A percentile compares a stretch with the other conserved stretches of the same genome.
These are phyloP conservation scores for Abelmoschus esculentus DNA, from an alignment of 345 rosid species.

Conservation along the genomic window DNA sequence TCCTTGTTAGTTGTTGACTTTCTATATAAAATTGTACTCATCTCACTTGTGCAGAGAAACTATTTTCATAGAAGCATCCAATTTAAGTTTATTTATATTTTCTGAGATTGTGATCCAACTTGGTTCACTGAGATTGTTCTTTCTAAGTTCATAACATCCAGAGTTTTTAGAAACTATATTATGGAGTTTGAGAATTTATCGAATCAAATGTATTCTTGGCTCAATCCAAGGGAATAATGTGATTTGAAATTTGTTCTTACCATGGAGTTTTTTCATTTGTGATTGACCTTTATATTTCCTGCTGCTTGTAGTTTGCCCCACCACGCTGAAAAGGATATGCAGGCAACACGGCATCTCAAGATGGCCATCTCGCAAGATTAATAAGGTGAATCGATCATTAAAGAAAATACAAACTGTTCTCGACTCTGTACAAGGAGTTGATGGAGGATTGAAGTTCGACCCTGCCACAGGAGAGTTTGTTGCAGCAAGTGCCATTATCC, in stretches of 20 bases:
- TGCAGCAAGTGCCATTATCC: conserved; percentile 40
- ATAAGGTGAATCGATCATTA: conserved; percentile 77
- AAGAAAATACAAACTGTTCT: conserved; percentile 74
- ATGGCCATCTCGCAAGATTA: conserved; percentile 95
- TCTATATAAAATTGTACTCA: background rate
- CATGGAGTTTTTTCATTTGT: background rate
- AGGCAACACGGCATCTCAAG: conserved; percentile 87
- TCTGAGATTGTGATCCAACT: background rate
- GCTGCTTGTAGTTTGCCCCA: conserved; percentile 68
- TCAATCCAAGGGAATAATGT: background rate
- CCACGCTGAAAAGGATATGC: conserved; percentile 91
- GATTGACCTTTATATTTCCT: conserved; percentile 16
- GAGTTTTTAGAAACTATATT: background rate
- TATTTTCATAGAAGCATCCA: background rate
- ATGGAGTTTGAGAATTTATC: background rate
- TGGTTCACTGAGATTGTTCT: background rate
- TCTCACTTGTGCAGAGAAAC: background rate
- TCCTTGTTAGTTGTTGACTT: background rate
- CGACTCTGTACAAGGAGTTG: conserved; percentile 81
- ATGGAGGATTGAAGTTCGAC: conserved; percentile 67
- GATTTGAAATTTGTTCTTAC: background rate
- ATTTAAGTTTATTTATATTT: background rate
- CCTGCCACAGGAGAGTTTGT: conserved; percentile 63
- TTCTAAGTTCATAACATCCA: background rate
- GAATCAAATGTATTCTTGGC: background rate